These are phyloP conservation scores for Yamadazyma insecticola DNA, from an alignment of 805 yeast genomes.

Conservation along the genomic window DNA sequence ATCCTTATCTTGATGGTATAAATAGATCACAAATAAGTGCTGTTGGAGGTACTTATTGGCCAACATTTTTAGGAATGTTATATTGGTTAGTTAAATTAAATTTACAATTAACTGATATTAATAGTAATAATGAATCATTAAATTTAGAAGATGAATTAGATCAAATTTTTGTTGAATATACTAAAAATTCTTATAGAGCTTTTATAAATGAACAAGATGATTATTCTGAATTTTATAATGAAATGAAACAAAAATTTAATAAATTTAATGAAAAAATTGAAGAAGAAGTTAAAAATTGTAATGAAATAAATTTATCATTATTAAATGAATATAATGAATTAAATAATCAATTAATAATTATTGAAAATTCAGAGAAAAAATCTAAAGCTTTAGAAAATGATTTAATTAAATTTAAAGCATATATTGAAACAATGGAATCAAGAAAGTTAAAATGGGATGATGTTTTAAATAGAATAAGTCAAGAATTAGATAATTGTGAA, in stretches of 20 bases:
- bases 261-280: slow-evolving; percentile 46
- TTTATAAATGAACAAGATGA: slow-evolving; percentile 65
- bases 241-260: slow-evolving; percentile 54
- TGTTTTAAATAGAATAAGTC: slow-evolving; percentile 51
- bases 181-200: slow-evolving; percentile 61
- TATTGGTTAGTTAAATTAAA: slow-evolving; percentile 73
- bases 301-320: slow-evolving; percentile 36
- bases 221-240: slow-evolving; percentile 48
- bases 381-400: slow-evolving; percentile 65
- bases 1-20: slow-evolving; percentile 77
- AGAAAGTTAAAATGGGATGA: slow-evolving; percentile 62
- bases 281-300: slow-evolving; percentile 39
- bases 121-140: slow-evolving; percentile 15
- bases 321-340: slow-evolving; percentile 37
- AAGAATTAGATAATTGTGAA: slow-evolving; percentile 46
- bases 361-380: slow-evolving; percentile 52
- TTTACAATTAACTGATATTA: slow-evolving; percentile 24
- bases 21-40: slow-evolving; percentile 85
- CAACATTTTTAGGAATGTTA: slow-evolving; percentile 71
- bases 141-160: slow-evolving; percentile 41
- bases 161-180: slow-evolving; percentile 54
- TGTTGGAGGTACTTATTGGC: slow-evolving; percentile 90
- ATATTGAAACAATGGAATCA: slow-evolving; percentile 61
- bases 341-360: slow-evolving; percentile 39
- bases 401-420: slow-evolving; percentile 64